Percentiles rank a stretch among this genome's conserved stretches.
Conservation (phyloP, 352 stramenopile genomes). For the Globisporangium sylvaticum region DNA sequence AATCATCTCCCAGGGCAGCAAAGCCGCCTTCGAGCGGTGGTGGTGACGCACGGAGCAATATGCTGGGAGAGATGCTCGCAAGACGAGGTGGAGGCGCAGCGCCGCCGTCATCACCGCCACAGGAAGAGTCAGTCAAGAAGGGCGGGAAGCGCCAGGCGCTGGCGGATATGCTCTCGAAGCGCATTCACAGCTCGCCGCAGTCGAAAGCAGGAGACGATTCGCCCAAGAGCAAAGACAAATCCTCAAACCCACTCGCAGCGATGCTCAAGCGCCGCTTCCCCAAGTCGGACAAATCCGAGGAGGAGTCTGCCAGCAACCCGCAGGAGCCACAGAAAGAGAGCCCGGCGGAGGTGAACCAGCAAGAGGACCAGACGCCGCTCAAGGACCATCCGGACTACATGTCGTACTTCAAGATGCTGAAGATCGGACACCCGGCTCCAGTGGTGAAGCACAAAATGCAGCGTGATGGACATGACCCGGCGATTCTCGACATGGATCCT, state of each 20-base stretch:
- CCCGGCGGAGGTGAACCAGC: constrained; percentile 3
- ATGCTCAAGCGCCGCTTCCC: constrained; percentile 11
- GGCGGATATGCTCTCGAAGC: constrained; percentile 41
- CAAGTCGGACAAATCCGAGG: background rate
- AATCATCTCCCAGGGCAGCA: constrained; percentile 8
- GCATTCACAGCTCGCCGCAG: constrained; percentile 10
- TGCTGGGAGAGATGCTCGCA: constrained; percentile 36
- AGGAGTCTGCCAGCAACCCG: background rate
- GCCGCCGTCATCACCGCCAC: background rate
- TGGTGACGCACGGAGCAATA: constrained; percentile 21
- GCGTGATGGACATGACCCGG: constrained; percentile 54
- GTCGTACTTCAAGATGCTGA: constrained; percentile 84
- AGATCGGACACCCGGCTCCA: constrained; percentile 56
- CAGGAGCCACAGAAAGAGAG: constrained; percentile 8
- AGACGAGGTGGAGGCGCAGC: constrained; percentile 12
- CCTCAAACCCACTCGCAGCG: constrained; percentile 12
- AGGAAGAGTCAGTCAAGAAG: constrained; percentile 13
- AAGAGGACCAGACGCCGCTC: constrained; percentile 33
- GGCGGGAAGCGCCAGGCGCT: constrained; percentile 20
- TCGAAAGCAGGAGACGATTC: constrained; percentile 1
- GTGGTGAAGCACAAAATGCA: constrained; percentile 82
- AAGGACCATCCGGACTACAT: constrained; percentile 67
- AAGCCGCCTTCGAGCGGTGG: constrained; percentile 5
- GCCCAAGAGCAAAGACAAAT: constrained; percentile 3
- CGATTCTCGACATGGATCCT: constrained; percentile 61